Percentiles rank a stretch among this genome's conserved stretches.
Conservation (phyloP, 768 basidiomycete species). For the Baorangia bicolor region DNA sequence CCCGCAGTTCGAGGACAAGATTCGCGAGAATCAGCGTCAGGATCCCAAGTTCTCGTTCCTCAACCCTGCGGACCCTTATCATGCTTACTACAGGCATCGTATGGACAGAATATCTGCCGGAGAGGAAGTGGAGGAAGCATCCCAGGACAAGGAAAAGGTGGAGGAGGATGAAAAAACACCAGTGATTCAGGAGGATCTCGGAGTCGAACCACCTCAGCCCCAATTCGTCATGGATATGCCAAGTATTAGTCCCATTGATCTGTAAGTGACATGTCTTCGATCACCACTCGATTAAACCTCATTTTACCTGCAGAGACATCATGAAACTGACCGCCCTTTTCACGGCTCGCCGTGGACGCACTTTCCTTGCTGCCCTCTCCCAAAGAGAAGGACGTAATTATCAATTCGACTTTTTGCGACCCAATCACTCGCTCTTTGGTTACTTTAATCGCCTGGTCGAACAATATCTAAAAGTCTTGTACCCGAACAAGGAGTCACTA, state of each 20-base stretch:
- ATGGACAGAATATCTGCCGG: constrained; percentile 81
- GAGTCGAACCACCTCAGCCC: constrained; percentile 72
- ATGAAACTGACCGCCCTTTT: constrained; percentile 96
- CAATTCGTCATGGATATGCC: constrained; percentile 88
- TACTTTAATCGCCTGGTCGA: constrained; percentile 98
- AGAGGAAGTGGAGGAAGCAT: constrained; percentile 62
- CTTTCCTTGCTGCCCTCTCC: constrained; percentile 83
- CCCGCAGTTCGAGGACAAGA: constrained; percentile 92
- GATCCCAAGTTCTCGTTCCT: constrained; percentile 99
- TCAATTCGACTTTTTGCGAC: constrained; percentile 96
- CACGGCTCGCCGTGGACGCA: constrained; percentile 86
- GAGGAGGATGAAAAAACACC: constrained; percentile 33
- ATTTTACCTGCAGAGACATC: constrained; percentile 62
- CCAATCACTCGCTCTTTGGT: constrained; percentile 92
- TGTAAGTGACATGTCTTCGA: constrained; percentile 57
- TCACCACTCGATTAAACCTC: not conserved
- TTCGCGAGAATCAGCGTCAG: constrained; percentile 91
- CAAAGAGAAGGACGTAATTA: constrained; percentile 91
- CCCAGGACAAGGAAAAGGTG: constrained; percentile 44
- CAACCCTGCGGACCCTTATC: constrained; percentile 95
- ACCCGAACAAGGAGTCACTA: constrained; percentile 75
- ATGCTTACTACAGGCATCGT: constrained; percentile 95
- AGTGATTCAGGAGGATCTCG: constrained; percentile 54
- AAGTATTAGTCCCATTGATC: constrained; percentile 81
- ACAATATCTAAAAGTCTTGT: constrained; percentile 88